Conservation (phyloP, 2,329 filamentous ascomycete species). For the Diaporthe australafricana region DNA sequence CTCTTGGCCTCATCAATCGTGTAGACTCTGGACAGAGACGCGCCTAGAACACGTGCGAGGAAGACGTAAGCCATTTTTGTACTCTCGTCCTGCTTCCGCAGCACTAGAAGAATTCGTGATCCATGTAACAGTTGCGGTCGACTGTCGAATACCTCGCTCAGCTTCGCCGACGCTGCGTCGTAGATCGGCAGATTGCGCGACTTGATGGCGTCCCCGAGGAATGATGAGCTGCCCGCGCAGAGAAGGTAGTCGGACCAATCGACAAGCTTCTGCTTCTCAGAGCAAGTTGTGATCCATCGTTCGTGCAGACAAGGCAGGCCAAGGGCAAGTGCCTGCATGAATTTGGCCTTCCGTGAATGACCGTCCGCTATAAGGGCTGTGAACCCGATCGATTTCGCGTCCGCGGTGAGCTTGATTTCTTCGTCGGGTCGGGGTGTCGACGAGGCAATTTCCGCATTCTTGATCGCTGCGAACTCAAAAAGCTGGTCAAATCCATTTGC, state of each 20-base stretch:
- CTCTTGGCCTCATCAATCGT: conserved; percentile 74
- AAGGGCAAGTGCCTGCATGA: conserved; percentile 92
- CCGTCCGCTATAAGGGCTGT: conserved; percentile 87
- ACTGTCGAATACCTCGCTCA: conserved; percentile 67
- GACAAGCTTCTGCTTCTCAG: conserved; percentile 70
- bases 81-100: conserved; percentile 72
- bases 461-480: conserved; percentile 66
- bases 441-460: conserved; percentile 46
- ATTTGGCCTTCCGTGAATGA: conserved; percentile 89
- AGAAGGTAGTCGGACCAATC: conserved; percentile 87
- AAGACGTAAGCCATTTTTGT: conserved; percentile 82
- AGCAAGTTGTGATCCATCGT: conserved; percentile 82
- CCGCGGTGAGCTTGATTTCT: conserved; percentile 65
- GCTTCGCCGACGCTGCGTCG: conserved; percentile 64
- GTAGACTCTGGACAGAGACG: conserved; percentile 74
- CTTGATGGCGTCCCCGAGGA: conserved; percentile 80
- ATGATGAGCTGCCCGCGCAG: conserved; percentile 82
- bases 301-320: conserved; percentile 87
- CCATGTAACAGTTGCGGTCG: conserved; percentile 74
- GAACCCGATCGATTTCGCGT: conserved; percentile 74
- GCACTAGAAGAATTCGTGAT: conserved; percentile 78
- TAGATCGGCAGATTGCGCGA: conserved; percentile 77
- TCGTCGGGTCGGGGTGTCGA: conserved; percentile 41
- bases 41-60: conserved; percentile 82
- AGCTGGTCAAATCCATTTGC: conserved; percentile 83